phyloP scores from a whole-genome alignment of 2,329 filamentous ascomycete species.

The Ascochyta clinopodiicola region DNA sequence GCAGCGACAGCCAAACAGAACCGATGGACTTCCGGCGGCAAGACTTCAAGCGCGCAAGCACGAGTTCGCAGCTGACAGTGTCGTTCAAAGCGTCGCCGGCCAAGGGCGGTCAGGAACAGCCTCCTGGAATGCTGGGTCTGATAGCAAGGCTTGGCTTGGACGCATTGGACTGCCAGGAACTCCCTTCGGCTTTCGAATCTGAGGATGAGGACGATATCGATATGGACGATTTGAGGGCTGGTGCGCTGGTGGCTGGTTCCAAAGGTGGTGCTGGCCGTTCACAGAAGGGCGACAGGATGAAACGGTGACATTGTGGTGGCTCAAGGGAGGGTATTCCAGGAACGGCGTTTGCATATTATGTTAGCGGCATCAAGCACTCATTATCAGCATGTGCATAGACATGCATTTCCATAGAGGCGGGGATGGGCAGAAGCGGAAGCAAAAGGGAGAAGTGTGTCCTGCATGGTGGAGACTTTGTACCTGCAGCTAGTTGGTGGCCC shows the following conservation, averaged over 20 bases:
- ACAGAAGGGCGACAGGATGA: neutral
- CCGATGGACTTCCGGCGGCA: conserved; percentile 24
- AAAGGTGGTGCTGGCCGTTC: neutral
- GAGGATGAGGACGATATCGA: conserved; percentile 29
- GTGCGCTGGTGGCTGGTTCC: neutral
- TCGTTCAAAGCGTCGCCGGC: conserved; percentile 16
- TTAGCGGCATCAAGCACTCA: conserved; percentile 1
- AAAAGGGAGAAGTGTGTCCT: neutral
- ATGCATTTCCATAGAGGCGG: conserved; percentile 4
- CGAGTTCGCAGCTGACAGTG: conserved; percentile 27
- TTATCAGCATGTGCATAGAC: conserved; percentile 3
- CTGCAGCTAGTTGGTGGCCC: conserved; percentile 6
- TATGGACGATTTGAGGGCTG: conserved; percentile 1
- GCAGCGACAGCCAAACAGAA: conserved; percentile 8
- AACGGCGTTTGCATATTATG: neutral
- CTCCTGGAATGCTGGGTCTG: conserved; percentile 7
- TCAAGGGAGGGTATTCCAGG: neutral
- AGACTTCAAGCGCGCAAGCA: conserved; percentile 23
- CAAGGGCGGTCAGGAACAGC: conserved; percentile 9
- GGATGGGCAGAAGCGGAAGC: neutral
- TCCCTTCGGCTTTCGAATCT: conserved; percentile 33
- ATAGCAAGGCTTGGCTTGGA: conserved; percentile 15
- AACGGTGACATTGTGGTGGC: neutral
- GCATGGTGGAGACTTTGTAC: neutral
- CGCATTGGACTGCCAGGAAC: conserved; percentile 20